A percentile compares a stretch with the other conserved stretches of the same genome.
These are phyloP conservation scores for Peribolospora kevripleyi DNA, from an alignment of 768 basidiomycete species.

Conservation along the genomic window DNA sequence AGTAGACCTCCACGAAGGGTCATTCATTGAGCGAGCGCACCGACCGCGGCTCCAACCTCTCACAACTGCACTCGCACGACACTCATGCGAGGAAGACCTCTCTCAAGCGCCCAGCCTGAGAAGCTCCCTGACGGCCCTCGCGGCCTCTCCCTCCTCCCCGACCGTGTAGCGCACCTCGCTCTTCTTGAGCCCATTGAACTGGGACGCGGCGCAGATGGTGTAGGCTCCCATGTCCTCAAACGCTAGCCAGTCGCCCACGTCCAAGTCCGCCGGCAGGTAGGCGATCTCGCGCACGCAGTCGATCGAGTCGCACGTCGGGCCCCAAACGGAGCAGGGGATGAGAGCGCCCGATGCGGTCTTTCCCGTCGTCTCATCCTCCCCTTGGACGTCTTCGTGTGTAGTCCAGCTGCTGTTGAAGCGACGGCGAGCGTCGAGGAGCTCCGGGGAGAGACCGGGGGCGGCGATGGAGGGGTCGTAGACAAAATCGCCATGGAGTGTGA, in stretches of 20 bases:
- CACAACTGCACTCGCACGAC: too few species aligned
- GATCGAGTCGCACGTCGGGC: constrained; percentile 93
- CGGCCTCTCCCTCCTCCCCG: constrained; percentile 28
- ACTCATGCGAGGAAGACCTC: too few species aligned
- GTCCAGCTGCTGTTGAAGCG: neutral
- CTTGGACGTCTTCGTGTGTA: neutral
- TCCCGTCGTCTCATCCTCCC: neutral
- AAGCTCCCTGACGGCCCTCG: constrained; percentile 27
- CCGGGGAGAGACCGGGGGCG: neutral
- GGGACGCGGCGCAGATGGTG: constrained; percentile 87
- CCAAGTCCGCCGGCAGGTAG: constrained; percentile 40
- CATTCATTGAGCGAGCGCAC: too few species aligned
- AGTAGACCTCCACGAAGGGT: too few species aligned
- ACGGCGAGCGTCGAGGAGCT: neutral
- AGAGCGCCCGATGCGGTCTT: neutral
- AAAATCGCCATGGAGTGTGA: constrained; percentile 20
- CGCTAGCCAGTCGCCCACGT: constrained; percentile 93
- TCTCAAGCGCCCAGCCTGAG: too few species aligned
- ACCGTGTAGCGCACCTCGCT: constrained; percentile 58
- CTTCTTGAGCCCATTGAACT: constrained; percentile 33
- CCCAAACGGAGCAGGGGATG: constrained; percentile 61
- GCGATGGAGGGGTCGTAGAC: neutral
- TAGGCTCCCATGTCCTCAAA: constrained; percentile 98
- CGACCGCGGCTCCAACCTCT: too few species aligned
- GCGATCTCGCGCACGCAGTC: constrained; percentile 53